phyloP scores from a whole-genome alignment of 768 basidiomycete species.

The Lactarius sanguifluus region DNA sequence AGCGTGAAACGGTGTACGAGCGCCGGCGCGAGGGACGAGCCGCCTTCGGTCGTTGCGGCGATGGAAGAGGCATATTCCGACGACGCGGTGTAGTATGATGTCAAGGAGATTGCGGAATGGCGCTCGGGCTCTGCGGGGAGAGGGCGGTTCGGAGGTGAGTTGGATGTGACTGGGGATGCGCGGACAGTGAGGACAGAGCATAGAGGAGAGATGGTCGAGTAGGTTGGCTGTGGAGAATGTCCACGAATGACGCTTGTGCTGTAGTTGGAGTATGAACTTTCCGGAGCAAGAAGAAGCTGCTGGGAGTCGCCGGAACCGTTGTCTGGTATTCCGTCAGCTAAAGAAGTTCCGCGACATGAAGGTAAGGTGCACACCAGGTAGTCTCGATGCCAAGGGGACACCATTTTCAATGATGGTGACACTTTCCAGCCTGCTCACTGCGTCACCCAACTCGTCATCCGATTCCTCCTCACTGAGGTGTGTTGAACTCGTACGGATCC shows the following conservation, averaged over 20 bases:
- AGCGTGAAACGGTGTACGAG: constrained; percentile 85
- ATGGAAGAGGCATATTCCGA: constrained; percentile 44
- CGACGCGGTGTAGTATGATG: constrained; percentile 63
- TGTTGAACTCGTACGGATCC: constrained; percentile 44
- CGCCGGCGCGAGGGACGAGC: constrained; percentile 54
- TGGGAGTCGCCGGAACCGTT: constrained; percentile 17
- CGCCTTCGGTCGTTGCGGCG: constrained; percentile 73
- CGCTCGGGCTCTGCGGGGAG: constrained; percentile 28
- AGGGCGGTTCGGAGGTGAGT: constrained; percentile 9
- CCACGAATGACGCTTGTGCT: constrained; percentile 66
- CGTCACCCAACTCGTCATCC: constrained; percentile 67
- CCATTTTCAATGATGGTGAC: constrained; percentile 49
- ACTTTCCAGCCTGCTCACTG: constrained; percentile 52
- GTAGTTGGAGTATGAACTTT: constrained; percentile 56
- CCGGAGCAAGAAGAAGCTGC: constrained; percentile 55
- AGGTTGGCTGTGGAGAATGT: constrained; percentile 39
- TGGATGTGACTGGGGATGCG: constrained; percentile 31
- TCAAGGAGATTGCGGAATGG: constrained; percentile 30
- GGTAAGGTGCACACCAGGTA: constrained; percentile 11
- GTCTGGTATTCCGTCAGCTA: constrained; percentile 5
- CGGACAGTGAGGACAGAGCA: constrained; percentile 54
- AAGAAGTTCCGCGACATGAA: constrained; percentile 5
- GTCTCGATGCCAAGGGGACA: constrained; percentile 14
- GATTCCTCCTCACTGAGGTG: constrained; percentile 53
- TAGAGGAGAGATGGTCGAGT: constrained; percentile 36